Conservation (phyloP, 257 asterid genomes). For the Solanum habrochaites region DNA sequence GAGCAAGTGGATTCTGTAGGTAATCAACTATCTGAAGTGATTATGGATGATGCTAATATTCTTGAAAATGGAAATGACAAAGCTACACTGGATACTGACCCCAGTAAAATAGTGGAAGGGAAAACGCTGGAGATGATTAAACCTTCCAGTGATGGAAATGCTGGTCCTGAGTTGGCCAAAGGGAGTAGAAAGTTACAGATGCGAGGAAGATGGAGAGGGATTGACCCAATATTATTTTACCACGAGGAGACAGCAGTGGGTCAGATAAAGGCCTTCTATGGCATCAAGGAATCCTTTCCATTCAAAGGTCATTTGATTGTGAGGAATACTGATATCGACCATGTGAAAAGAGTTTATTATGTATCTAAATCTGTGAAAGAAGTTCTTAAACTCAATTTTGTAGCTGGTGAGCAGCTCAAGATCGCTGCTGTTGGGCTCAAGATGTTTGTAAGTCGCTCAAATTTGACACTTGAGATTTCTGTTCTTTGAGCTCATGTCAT, state of each 20-base stretch:
- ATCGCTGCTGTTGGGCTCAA: constrained; percentile 93
- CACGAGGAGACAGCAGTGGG: constrained; percentile 45
- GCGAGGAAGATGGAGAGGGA: constrained; percentile 91
- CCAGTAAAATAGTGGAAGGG: constrained; percentile 16
- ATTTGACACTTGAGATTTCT: not conserved
- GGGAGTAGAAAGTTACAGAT: constrained; percentile 74
- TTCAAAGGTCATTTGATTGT: constrained; percentile 77
- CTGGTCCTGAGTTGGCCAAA: constrained; percentile 22
- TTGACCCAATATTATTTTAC: constrained; percentile 88
- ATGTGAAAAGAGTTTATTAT: constrained; percentile 81
- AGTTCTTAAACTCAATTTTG: constrained; percentile 68
- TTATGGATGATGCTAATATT: constrained; percentile 6
- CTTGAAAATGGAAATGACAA: constrained; percentile 24
- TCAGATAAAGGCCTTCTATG: constrained; percentile 70
- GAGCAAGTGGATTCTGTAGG: not conserved
- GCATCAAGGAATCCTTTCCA: constrained; percentile 76
- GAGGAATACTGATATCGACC: constrained; percentile 61
- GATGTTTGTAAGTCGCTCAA: constrained; percentile 76
- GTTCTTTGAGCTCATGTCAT: not conserved
- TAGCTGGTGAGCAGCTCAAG: constrained; percentile 82
- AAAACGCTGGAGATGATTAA: constrained; percentile 20
- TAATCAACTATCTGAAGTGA: not conserved
- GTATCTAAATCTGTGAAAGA: constrained; percentile 73
- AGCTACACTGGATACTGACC: constrained; percentile 25
- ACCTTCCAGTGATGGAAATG: constrained; percentile 19